Percentiles rank a stretch among this genome's conserved stretches.
Conservation (phyloP, 2,329 filamentous ascomycete genomes). For the Sporothrix schenckii region DNA sequence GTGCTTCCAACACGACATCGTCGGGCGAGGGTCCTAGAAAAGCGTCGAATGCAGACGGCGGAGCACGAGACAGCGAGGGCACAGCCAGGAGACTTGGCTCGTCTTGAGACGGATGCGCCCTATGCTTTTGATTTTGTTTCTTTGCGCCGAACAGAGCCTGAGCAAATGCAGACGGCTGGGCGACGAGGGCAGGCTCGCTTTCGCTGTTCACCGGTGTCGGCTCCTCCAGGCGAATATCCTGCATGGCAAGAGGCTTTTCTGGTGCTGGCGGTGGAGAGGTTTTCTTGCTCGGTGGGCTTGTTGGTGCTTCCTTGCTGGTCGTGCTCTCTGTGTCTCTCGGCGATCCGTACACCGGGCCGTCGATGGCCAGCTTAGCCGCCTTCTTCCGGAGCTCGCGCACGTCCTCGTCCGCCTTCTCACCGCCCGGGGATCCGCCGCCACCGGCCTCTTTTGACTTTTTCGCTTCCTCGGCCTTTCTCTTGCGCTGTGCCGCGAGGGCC, state of each 20-base stretch:
- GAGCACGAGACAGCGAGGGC: slow-evolving; percentile 55
- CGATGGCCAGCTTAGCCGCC: slow-evolving; percentile 33
- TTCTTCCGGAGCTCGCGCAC: slow-evolving; percentile 40
- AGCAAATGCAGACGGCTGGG: slow-evolving; percentile 60
- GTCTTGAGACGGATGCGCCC: slow-evolving; percentile 32
- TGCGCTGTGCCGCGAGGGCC: slow-evolving; percentile 80
- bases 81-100: slow-evolving; percentile 46
- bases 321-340: not conserved
- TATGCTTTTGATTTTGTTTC: slow-evolving; percentile 35
- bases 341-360: slow-evolving; percentile 15
- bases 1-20: slow-evolving; percentile 82
- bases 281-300: not conserved
- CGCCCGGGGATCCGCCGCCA: not conserved
- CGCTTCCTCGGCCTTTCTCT: slow-evolving; percentile 75
- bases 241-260: not conserved
- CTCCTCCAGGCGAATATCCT: not conserved
- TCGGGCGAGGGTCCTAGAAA: slow-evolving; percentile 90
- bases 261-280: not conserved
- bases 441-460: slow-evolving; percentile 41
- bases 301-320: not conserved
- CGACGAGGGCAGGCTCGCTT: slow-evolving; percentile 33
- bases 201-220: not conserved
- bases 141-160: slow-evolving; percentile 54
- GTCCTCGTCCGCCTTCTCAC: slow-evolving; percentile 8
- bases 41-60: slow-evolving; percentile 52